Evolutionary conservation across 371 early-diverging fungal species (phyloP), one percentile per base, ranked within the genome.

Genomic region (Nosema muscidifuracis): DNA sequence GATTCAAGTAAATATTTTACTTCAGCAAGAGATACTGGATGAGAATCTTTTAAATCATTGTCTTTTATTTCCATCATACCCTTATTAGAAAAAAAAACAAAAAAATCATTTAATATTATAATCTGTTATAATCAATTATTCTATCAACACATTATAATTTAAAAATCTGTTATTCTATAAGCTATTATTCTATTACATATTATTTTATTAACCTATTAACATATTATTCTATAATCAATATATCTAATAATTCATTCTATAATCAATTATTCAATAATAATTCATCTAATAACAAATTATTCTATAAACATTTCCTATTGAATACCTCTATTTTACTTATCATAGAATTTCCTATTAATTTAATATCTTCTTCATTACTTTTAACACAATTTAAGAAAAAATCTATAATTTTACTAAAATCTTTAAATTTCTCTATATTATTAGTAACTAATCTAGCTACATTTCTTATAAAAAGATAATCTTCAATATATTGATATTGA

Each of bases 1-100:
- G 51, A 16, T 44, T 61, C 65, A 6, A 77, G 31, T 20, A 77
- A 38, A 56, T 71, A 61, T 20, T 47, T 57, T 63, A 73, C 73
- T 67, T 77, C 77, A 0, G 65, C 30, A 1, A 69, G 28, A 24
- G 68, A 57, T 2, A 77, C 55, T 55, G 77, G 77, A 20, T 67
- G 75, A 1, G 69, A 31, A 26, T 65, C 75, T 44, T 68, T 31
- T 18, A 53, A 31, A 56, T 64, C 70, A 24, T 60, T 3, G 4
- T 47, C 60, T 7, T 2, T 7, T 34, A 31, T 36, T 31, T 34
- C 60, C 16, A 22, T 34, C 36, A 7, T 31, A 60, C 60, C 36
- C 60, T 9, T 9, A 4, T 4, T 3, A 4, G 16, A 3, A 3
- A 10, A 47, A 47, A 47, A 47, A 10, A n/a, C n/a, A n/a, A n/a